Percentiles rank a stretch among this genome's conserved stretches.
phyloP scores from a whole-genome alignment of 306 rosid genomes.

The Lithocarpus polystachyus region DNA sequence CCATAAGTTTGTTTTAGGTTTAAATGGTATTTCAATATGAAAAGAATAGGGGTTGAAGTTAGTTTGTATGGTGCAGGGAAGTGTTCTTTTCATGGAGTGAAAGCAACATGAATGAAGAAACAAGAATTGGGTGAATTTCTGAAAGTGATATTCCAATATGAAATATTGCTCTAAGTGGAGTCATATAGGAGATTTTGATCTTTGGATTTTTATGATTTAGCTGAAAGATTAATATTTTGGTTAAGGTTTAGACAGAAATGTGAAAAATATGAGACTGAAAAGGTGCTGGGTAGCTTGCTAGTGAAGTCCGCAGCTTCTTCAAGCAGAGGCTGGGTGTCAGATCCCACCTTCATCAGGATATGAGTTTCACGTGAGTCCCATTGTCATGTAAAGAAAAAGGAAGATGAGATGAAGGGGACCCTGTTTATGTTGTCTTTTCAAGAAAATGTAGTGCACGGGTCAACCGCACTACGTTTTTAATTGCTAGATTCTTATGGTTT shows the following conservation, averaged over 20 bases:
- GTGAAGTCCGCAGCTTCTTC: background rate
- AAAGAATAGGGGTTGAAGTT: constrained; percentile 11
- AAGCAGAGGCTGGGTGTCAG: background rate
- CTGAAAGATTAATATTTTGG: constrained; percentile 1
- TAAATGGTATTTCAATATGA: constrained; percentile 1
- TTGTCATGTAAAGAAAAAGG: background rate
- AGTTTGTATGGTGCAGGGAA: constrained; percentile 12
- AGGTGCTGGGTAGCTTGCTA: background rate
- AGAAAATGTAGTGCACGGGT: background rate
- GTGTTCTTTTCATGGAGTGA: background rate
- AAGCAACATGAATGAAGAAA: background rate
- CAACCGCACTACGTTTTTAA: background rate
- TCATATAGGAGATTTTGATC: constrained; percentile 4
- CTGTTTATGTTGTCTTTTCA: background rate
- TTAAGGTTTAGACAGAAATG: background rate
- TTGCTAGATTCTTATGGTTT: background rate
- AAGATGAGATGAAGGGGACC: background rate
- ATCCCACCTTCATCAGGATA: constrained; percentile 5
- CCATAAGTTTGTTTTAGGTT: constrained; percentile 4
- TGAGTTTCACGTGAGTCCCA: background rate
- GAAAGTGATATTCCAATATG: constrained; percentile 1
- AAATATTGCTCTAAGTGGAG: background rate
- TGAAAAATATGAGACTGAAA: background rate
- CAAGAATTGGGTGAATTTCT: constrained; percentile 2
- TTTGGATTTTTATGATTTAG: background rate